Conservation (phyloP, 345 rosid genomes). For the Eucalyptus tenuipes region DNA sequence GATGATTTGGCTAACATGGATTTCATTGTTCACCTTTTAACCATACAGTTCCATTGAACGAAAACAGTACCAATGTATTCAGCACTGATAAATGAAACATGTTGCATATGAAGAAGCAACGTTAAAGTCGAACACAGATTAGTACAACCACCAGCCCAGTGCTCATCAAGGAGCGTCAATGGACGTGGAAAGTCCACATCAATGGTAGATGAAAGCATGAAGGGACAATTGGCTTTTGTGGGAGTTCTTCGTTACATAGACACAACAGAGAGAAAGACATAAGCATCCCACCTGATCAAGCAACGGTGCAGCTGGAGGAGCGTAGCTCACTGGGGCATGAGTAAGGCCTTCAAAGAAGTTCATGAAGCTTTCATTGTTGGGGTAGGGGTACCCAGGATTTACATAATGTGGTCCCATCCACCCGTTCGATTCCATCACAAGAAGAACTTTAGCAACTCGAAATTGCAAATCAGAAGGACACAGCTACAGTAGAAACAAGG, state of each 20-base stretch:
- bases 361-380: constrained; percentile 44
- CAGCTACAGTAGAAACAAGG: background rate
- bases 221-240: background rate
- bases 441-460: background rate
- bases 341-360: constrained; percentile 44
- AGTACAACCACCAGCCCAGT: background rate
- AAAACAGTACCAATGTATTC: background rate
- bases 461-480: constrained; percentile 10
- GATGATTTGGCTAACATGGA: background rate
- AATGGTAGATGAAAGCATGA: background rate
- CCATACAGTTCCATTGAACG: background rate
- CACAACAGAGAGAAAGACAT: background rate
- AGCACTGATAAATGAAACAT: background rate
- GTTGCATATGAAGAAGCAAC: background rate
- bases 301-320: constrained; percentile 11
- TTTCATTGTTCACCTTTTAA: background rate
- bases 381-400: constrained; percentile 44
- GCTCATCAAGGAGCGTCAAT: background rate
- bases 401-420: constrained; percentile 50
- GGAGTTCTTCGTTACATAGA: background rate
- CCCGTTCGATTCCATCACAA: constrained; percentile 29
- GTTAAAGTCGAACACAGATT: background rate
- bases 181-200: background rate
- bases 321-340: constrained; percentile 22
- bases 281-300: constrained; percentile 32